These are phyloP conservation scores for Lactarius akahatsu DNA, from an alignment of 768 basidiomycete genomes.

Conservation along the genomic window DNA sequence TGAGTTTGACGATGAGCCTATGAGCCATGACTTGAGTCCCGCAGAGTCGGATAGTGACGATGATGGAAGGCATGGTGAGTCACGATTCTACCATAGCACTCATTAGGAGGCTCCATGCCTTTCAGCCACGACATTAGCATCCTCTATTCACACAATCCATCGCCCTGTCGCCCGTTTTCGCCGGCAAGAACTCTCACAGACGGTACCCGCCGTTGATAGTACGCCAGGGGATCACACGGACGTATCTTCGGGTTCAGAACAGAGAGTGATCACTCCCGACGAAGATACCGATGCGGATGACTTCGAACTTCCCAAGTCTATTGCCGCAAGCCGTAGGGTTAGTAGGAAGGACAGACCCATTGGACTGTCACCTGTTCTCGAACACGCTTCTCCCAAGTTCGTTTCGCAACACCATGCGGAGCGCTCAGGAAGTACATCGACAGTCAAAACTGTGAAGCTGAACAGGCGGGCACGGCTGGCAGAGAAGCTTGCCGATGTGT, in stretches of 20 bases:
- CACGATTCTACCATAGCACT: neutral
- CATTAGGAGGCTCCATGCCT: constrained; percentile 2
- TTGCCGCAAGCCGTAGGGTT: constrained; percentile 7
- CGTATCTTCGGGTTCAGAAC: constrained; percentile 9
- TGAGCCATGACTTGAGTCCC: constrained; percentile 42
- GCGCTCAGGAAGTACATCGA: constrained; percentile 48
- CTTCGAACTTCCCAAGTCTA: constrained; percentile 28
- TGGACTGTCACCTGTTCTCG: constrained; percentile 20
- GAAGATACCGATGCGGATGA: constrained; percentile 31
- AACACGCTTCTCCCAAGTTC: constrained; percentile 19
- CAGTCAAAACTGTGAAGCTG: constrained; percentile 71
- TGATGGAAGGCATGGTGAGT: constrained; percentile 45
- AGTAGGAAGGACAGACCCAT: constrained; percentile 18
- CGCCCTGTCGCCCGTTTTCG: constrained; percentile 73
- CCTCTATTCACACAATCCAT: constrained; percentile 87
- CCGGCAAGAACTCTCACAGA: constrained; percentile 37
- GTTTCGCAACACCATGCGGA: constrained; percentile 21
- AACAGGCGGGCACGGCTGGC: constrained; percentile 73
- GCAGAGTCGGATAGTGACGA: constrained; percentile 65
- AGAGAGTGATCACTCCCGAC: constrained; percentile 16
- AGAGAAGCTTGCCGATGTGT: constrained; percentile 86
- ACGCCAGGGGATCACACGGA: constrained; percentile 24
- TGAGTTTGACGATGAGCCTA: constrained; percentile 66
- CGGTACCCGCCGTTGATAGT: constrained; percentile 24
- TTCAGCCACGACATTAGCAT: constrained; percentile 56